Evolutionary conservation across 768 basidiomycete genomes (phyloP).

Genomic region (Russula compacta): DNA sequence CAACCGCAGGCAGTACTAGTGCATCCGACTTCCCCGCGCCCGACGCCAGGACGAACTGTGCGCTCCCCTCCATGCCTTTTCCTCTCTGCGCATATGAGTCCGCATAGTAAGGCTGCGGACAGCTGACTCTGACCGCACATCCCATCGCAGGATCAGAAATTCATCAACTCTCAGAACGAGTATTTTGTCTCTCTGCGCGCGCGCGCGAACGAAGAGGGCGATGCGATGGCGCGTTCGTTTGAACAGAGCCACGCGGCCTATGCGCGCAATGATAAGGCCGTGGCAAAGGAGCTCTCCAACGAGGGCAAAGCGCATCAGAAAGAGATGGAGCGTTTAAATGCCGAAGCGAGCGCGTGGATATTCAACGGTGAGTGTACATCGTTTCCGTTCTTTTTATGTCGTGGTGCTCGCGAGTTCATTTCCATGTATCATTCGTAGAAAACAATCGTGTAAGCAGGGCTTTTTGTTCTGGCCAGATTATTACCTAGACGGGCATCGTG

Average conservation of each 20-base stretch:
- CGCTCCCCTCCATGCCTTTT: background rate
- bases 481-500: background rate
- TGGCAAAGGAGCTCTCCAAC: conserved; percentile 73
- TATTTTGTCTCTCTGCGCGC: conserved; percentile 64
- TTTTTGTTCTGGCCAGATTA: background rate
- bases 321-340: conserved; percentile 71
- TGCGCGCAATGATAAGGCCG: conserved; percentile 56
- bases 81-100: background rate
- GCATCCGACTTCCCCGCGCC: background rate
- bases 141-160: conserved; percentile 39
- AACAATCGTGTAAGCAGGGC: conserved; percentile 56
- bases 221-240: conserved; percentile 64
- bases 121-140: background rate
- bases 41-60: conserved; percentile 15
- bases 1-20: background rate
- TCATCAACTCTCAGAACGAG: conserved; percentile 57
- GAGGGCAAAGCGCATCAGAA: conserved; percentile 72
- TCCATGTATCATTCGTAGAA: conserved; percentile 33
- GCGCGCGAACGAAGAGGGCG: conserved; percentile 70
- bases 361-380: conserved; percentile 47
- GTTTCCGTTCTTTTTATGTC: background rate
- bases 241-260: conserved; percentile 73
- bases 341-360: conserved; percentile 82
- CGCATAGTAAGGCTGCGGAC: background rate
- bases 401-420: no score